Base-by-base conservation (phyloP, 345 rosid species). In the Litchi chinensis region DNA sequence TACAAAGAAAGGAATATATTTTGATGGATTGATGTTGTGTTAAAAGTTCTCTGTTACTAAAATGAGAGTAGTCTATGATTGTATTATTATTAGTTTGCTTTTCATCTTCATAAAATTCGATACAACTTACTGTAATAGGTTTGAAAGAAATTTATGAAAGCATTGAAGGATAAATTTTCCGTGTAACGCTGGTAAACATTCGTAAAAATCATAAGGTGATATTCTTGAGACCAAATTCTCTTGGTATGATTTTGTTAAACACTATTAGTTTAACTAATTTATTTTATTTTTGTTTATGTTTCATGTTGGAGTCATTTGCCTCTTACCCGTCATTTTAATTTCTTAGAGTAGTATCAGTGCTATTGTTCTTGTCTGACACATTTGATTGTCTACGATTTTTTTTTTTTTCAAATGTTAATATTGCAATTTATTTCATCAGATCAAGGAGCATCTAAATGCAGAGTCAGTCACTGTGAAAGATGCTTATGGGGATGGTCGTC, bases 401-500 rank as follows among this genome's bases (percentile, higher is more conserved):
- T 26, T 26, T 26, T 26, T 26, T 26, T 26, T 0, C 0, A 44
- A 46, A 39, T 57, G 24, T 77, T 46, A 9, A 24, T 52, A 1
- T 66, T 68, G 76, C 37, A 43, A 74, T 76, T 50, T 62, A 37
- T 75, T 68, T 73, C 7, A 16, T 68, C 88, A 93, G 99, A 95
- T 95, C 79, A 91, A 88, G 87, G 95, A 95, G 59, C 86, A 91
- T 37, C 77, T 95, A 65, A 77, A 87, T 83, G 96, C 99, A 46
- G 98, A 95, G 68, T 92, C 89, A 5, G 99, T 93, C 65, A 59
- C 79, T 16, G 99, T 95, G 11, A 88, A 84, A 79, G 99, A 95
- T 86, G 93, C 94, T 76, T 90, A 93, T 78, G 97, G 99, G n/a
- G 99, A 95, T 79, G 98, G 99, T 66, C 90, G 97, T 3, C 99